Conservation (phyloP, 2,329 filamentous ascomycete species). For the Daldinia eschscholtzii region DNA sequence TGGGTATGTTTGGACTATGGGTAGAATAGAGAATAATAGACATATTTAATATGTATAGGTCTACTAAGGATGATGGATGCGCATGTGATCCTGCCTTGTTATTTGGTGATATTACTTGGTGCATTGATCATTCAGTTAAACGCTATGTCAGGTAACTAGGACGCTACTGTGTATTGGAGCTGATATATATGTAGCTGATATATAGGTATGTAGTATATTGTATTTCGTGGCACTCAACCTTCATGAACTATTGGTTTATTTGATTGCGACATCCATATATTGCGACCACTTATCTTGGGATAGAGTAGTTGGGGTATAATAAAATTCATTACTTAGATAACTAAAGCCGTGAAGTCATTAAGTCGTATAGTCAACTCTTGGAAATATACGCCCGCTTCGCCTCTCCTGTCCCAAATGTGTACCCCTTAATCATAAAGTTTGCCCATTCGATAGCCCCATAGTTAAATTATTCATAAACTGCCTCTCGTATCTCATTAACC, state of each 20-base stretch:
- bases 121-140: too few relatives aligned
- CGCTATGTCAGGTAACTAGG: too few relatives aligned
- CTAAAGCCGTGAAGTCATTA: neutral
- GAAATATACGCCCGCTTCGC: neutral
- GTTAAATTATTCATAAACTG: slow-evolving; percentile 5
- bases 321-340: neutral
- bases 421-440: neutral
- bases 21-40: neutral
- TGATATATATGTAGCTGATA: too few relatives aligned
- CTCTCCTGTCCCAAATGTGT: neutral
- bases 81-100: neutral
- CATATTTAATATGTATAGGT: neutral
- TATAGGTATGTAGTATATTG: too few relatives aligned
- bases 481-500: slow-evolving; percentile 12
- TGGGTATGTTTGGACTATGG: neutral
- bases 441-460: neutral
- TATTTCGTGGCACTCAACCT: neutral
- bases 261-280: neutral
- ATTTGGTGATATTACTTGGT: neutral
- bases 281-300: neutral
- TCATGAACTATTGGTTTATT: neutral
- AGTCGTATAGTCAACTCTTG: neutral
- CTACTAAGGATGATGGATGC: neutral
- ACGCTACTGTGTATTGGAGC: too few relatives aligned
- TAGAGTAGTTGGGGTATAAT: neutral